A percentile compares a stretch with the other conserved stretches of the same genome.
Conservation (phyloP, 495 filamentous ascomycete species). For the Geopyxis carbonaria region DNA sequence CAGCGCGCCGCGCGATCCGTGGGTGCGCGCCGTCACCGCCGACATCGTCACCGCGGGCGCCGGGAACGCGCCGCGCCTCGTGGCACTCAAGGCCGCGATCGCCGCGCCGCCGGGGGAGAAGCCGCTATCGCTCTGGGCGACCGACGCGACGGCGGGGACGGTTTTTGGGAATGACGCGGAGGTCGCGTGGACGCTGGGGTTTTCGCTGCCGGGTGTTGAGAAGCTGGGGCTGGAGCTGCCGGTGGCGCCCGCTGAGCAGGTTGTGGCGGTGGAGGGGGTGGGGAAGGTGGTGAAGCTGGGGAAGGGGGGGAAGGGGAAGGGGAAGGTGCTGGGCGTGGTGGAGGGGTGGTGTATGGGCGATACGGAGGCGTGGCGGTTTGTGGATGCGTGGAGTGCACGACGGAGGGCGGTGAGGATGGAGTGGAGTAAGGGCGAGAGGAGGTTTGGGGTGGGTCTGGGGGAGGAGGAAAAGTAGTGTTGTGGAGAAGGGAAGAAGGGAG, state of each 20-base stretch:
- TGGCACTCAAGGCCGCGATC: constrained; percentile 66
- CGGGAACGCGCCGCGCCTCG: constrained; percentile 43
- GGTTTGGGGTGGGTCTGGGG: constrained; percentile 30
- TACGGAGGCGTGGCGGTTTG: constrained; percentile 85
- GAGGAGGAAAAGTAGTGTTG: constrained; percentile 10
- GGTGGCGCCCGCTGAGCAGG: constrained; percentile 36
- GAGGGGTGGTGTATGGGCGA: constrained; percentile 92
- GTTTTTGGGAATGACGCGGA: constrained; percentile 35
- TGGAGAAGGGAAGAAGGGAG: not conserved
- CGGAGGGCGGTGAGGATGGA: constrained; percentile 39
- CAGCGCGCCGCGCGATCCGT: constrained; percentile 58
- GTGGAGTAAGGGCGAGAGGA: constrained; percentile 57
- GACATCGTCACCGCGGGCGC: constrained; percentile 45
- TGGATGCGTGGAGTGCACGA: constrained; percentile 50
- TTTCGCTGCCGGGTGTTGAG: constrained; percentile 48
- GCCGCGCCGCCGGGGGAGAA: constrained; percentile 41
- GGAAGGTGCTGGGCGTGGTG: constrained; percentile 39
- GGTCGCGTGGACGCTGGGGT: constrained; percentile 79
- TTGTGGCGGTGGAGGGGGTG: constrained; percentile 33
- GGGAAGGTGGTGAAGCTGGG: constrained; percentile 22
- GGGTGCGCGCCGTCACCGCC: constrained; percentile 50
- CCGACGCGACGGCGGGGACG: constrained; percentile 49
- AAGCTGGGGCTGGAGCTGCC: constrained; percentile 27
- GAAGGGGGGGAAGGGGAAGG: constrained; percentile 17
- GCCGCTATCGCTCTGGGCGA: constrained; percentile 49